These are phyloP conservation scores for Echinochloa phyllopogon DNA, from an alignment of 176 grass and related monocot genomes.

Conservation along the genomic window DNA sequence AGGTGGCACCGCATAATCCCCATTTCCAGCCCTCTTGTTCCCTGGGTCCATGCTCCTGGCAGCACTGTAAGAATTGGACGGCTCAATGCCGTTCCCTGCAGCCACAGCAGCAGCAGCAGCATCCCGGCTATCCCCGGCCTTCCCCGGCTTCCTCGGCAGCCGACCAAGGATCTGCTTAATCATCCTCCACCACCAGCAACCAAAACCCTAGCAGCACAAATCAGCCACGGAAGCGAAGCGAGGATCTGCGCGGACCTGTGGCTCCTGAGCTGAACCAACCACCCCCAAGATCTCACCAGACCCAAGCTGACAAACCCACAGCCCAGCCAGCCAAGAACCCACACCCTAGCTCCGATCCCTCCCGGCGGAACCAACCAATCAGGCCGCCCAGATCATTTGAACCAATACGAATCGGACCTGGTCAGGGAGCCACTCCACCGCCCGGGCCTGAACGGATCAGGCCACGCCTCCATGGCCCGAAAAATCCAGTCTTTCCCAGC, in stretches of 20 bases:
- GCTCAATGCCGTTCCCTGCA: constrained; percentile 50
- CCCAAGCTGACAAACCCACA: constrained; percentile 34
- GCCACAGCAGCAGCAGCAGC: constrained; percentile 13
- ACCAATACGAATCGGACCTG: constrained; percentile 38
- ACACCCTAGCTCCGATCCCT: constrained; percentile 16
- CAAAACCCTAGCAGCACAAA: constrained; percentile 47
- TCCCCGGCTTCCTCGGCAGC: constrained; percentile 80
- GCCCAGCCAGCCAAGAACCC: not conserved
- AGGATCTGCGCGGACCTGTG: constrained; percentile 32
- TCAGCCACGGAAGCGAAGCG: not conserved
- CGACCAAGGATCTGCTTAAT: constrained; percentile 93
- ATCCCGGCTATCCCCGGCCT: constrained; percentile 73
- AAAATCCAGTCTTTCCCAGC: constrained; percentile 44
- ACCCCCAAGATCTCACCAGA: constrained; percentile 41
- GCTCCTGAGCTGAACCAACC: constrained; percentile 27
- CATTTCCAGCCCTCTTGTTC: constrained; percentile 60
- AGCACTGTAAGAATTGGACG: constrained; percentile 64
- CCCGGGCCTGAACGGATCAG: constrained; percentile 45
- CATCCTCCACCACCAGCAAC: constrained; percentile 53
- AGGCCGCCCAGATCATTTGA: constrained; percentile 43
- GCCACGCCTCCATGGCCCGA: constrained; percentile 30
- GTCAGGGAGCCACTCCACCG: constrained; percentile 39
- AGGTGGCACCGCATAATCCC: constrained; percentile 54
- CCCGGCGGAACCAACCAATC: constrained; percentile 7
- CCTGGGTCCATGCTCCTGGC: constrained; percentile 59